Base-by-base conservation (phyloP, 305 asterid genomes). In the Fraxinus paxiana region DNA sequence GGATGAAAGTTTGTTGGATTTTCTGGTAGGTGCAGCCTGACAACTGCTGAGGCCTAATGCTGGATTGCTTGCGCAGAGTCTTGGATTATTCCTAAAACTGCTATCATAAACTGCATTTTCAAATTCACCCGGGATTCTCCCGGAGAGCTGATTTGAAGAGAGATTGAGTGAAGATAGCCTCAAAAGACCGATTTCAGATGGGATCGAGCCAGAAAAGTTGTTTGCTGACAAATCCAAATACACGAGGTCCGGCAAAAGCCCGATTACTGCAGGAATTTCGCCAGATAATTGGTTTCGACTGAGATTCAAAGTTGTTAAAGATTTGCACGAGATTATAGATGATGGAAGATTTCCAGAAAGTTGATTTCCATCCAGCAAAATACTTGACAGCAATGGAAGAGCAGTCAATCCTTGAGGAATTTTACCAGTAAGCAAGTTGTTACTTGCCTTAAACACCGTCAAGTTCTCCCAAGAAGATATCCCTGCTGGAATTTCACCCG, bases 191-290 rank as follows among this genome's bases (percentile, higher is more conserved):
- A 94, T 73, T 70, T 88, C 90, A 13, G 87, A 77, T 10, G 99
- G 98, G 22, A 95, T 88, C 17, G 73, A 78, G 51, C 98, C 99
- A 0, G 97, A 92, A 26, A 95, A 85, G 8, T 84, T 82, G 24
- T 95, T 95, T 63, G 77, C 82, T 9, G 99, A 95, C 73, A 95
- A 87, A 82, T 95, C 98, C 89, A 95, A 79, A 7, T 82, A 88
- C 18, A 33, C 37, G 4, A 95, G 94, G 43, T 9, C 86, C 0
- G 88, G 90, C 84, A 95, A 82, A 30, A 30, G 82, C 38, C 92
- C 91, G 1, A 94, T 33, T 3, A 89, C 83, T 0, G 88, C 80
- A 2, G 99, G 99, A 74, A 95, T 95, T 83, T 85, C 87, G 8
- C 99, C 99, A 1, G 89, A 87, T 24, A 95, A 88, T 67, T 83